Conservation (phyloP, 345 rosid species). For the Pistacia integerrima region DNA sequence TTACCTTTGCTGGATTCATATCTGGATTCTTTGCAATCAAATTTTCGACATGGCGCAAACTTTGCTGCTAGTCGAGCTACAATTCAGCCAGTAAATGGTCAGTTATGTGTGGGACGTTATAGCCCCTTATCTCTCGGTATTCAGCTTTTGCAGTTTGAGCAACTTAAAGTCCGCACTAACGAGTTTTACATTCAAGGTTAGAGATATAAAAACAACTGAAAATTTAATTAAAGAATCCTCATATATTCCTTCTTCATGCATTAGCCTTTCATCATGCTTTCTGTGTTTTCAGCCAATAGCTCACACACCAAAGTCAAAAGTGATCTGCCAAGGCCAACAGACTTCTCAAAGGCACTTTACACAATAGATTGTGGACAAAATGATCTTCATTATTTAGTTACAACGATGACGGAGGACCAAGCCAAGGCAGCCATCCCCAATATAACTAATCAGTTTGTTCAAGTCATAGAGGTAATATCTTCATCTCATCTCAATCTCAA, state of each 20-base stretch:
- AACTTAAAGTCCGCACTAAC: conserved; percentile 22
- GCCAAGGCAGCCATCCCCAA: conserved; percentile 22
- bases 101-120: conserved; percentile 10
- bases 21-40: conserved; percentile 26
- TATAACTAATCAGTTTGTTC: conserved; percentile 18
- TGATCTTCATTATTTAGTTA: conserved; percentile 28
- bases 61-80: conserved; percentile 35
- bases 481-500: not conserved
- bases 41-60: conserved; percentile 33
- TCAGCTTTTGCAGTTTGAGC: conserved; percentile 29
- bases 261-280: not conserved
- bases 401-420: conserved; percentile 11
- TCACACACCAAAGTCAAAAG: not conserved
- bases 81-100: conserved; percentile 10
- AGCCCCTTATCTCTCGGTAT: conserved; percentile 23
- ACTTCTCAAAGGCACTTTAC: conserved; percentile 33
- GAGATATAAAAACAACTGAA: not conserved
- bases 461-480: conserved; percentile 18
- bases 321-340: conserved; percentile 29
- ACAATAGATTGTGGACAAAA: conserved; percentile 35
- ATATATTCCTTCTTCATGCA: not conserved
- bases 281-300: conserved; percentile 1
- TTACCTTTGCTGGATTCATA: conserved; percentile 31
- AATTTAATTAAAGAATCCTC: not conserved
- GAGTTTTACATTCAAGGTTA: conserved; percentile 26